phyloP scores from a whole-genome alignment of 2,329 filamentous ascomycete genomes.

The Talaromyces sp. region DNA sequence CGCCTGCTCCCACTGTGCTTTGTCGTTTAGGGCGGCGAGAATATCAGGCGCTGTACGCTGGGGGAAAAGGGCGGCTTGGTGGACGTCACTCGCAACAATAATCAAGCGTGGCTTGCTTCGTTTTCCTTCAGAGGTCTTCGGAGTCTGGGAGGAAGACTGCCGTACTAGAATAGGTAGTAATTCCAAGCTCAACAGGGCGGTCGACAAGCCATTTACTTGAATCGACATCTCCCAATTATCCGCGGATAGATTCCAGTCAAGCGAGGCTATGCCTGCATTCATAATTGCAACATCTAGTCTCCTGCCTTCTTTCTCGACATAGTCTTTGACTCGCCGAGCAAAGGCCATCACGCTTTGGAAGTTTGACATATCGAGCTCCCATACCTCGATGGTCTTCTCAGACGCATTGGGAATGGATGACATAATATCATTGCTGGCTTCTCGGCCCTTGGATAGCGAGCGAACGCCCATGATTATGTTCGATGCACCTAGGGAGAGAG shows the following conservation, averaged over 20 bases:
- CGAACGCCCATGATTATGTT: slow-evolving; percentile 35
- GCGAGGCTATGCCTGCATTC: slow-evolving; percentile 35
- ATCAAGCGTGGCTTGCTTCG: neutral
- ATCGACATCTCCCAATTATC: slow-evolving; percentile 42
- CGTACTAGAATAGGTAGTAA: slow-evolving; percentile 6
- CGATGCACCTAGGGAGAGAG: slow-evolving; percentile 9
- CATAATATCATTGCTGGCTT: slow-evolving; percentile 36
- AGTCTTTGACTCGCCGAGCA: slow-evolving; percentile 16
- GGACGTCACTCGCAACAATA: slow-evolving; percentile 11
- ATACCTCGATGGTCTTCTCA: slow-evolving; percentile 34
- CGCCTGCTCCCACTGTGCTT: slow-evolving; percentile 4
- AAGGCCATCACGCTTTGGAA: slow-evolving; percentile 38
- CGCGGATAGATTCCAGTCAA: slow-evolving; percentile 28
- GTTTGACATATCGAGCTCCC: slow-evolving; percentile 41
- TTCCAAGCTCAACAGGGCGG: slow-evolving; percentile 40
- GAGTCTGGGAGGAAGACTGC: neutral
- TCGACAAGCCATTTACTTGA: slow-evolving; percentile 49
- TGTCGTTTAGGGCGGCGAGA: slow-evolving; percentile 10
- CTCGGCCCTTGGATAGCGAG: slow-evolving; percentile 38
- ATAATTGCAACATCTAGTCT: slow-evolving; percentile 33
- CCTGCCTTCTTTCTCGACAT: slow-evolving; percentile 20
- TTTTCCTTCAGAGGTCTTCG: neutral
- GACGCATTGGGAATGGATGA: slow-evolving; percentile 19
- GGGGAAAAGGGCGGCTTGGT: slow-evolving; percentile 14
- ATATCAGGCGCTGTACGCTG: slow-evolving; percentile 13